Conservation (phyloP, 179 eudicot genomes). For the Silene coronaria region DNA sequence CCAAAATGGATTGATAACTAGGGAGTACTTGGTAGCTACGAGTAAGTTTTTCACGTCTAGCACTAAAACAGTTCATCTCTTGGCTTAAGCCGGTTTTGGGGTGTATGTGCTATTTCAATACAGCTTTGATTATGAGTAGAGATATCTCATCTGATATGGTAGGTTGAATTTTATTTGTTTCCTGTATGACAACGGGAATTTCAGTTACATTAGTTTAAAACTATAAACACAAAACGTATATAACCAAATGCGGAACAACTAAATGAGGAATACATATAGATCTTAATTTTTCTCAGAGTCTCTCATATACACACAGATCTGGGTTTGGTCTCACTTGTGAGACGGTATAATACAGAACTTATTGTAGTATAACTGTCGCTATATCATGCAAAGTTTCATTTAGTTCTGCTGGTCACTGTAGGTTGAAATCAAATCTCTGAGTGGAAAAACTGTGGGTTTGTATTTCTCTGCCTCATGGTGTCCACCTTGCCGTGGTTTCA, state of each 20-base stretch:
- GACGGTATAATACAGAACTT: too few species aligned
- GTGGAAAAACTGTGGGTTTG: conserved; percentile 35
- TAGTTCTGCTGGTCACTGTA: conserved; percentile 17
- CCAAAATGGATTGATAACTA: background rate
- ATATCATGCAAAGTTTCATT: background rate
- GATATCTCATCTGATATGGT: background rate
- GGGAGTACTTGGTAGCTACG: too few species aligned
- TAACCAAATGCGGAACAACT: too few species aligned
- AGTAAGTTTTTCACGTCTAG: background rate
- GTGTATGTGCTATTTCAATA: background rate
- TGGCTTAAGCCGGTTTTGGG: background rate
- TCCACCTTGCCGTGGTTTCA: conserved; percentile 38
- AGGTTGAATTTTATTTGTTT: too few species aligned
- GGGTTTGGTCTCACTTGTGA: too few species aligned
- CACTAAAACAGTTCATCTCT: background rate
- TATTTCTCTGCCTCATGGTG: conserved; percentile 50
- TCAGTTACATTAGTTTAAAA: too few species aligned
- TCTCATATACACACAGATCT: too few species aligned
- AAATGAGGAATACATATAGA: too few species aligned
- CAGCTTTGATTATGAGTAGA: background rate
- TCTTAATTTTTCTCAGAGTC: too few species aligned
- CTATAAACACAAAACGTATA: too few species aligned
- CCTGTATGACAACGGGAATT: too few species aligned
- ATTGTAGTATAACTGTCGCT: too few species aligned
- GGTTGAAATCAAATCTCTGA: conserved; percentile 35